Conservation (phyloP, 2,329 filamentous ascomycete species). For the Penicillium hordei region DNA sequence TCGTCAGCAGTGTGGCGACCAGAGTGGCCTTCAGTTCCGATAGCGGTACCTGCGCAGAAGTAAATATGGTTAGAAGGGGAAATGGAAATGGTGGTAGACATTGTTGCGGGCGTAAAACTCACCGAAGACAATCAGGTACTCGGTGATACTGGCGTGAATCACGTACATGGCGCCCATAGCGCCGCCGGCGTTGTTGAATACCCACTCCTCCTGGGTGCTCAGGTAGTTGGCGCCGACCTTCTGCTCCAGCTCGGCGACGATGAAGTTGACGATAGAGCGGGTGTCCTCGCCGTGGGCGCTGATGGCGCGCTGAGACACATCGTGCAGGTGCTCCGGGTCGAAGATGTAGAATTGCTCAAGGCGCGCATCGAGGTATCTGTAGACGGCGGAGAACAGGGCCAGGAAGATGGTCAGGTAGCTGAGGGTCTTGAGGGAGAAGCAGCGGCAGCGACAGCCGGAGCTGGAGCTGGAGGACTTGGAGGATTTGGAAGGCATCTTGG, state of each 20-base stretch:
- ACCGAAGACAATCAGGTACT: slow-evolving; percentile 88
- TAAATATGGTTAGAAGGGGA: neutral
- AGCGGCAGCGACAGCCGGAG: slow-evolving; percentile 25
- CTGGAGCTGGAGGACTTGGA: slow-evolving; percentile 23
- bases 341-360: slow-evolving; percentile 70
- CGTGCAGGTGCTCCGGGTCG: slow-evolving; percentile 64
- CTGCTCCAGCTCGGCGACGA: slow-evolving; percentile 65
- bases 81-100: neutral
- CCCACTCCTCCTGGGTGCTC: slow-evolving; percentile 75
- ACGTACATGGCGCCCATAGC: slow-evolving; percentile 93
- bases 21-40: slow-evolving; percentile 81
- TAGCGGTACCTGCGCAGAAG: slow-evolving; percentile 33
- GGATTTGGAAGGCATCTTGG: slow-evolving; percentile 29
- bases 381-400: slow-evolving; percentile 38
- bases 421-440: slow-evolving; percentile 32
- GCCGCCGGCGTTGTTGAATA: slow-evolving; percentile 89
- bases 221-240: slow-evolving; percentile 53
- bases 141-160: slow-evolving; percentile 84
- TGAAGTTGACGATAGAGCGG: slow-evolving; percentile 64
- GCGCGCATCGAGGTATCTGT: slow-evolving; percentile 40
- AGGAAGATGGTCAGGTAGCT: slow-evolving; percentile 37
- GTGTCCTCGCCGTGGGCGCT: slow-evolving; percentile 73
- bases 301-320: slow-evolving; percentile 66
- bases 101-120: slow-evolving; percentile 1
- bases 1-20: slow-evolving; percentile 90